Evolutionary conservation across 139 green algal genomes (phyloP).

Genomic region (Chara braunii): DNA sequence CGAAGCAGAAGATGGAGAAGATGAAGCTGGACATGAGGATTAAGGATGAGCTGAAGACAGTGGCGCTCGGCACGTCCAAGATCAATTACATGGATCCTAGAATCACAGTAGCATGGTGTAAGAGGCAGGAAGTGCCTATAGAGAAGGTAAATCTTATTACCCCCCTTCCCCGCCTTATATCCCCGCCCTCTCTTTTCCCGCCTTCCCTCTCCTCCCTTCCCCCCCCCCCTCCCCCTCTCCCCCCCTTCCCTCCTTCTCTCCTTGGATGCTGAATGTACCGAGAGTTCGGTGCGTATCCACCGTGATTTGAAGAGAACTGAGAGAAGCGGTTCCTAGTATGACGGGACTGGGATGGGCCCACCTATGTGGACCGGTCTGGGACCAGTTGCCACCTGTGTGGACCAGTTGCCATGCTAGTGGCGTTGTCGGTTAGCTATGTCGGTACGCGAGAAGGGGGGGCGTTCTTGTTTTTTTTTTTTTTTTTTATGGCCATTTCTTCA

Average conservation of each 20-base stretch:
- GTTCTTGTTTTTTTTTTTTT: no score
- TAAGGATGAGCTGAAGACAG: constrained; percentile 60
- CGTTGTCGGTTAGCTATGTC: no score
- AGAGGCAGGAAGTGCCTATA: constrained; percentile 79
- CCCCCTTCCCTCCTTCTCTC: not conserved
- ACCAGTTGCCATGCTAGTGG: no score
- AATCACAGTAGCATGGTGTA: constrained; percentile 97
- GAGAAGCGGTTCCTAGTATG: no score
- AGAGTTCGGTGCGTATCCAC: not conserved
- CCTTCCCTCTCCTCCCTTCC: constrained; percentile 2
- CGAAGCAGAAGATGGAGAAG: constrained; percentile 45
- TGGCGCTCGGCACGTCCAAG: constrained; percentile 94
- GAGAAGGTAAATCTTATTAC: constrained; percentile 61
- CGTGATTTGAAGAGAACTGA: no score
- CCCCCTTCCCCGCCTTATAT: not conserved
- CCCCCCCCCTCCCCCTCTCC: not conserved
- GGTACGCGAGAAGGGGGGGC: no score
- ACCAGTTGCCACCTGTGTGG: no score
- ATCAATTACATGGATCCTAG: constrained; percentile 99
- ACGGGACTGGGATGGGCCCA: no score
- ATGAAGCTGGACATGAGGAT: constrained; percentile 37
- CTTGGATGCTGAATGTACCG: not conserved
- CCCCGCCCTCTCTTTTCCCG: not conserved
- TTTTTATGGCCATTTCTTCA: no score
- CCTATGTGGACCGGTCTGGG: no score